Conservation (phyloP, 139 green algal species). For the Asterochloris sp. region DNA sequence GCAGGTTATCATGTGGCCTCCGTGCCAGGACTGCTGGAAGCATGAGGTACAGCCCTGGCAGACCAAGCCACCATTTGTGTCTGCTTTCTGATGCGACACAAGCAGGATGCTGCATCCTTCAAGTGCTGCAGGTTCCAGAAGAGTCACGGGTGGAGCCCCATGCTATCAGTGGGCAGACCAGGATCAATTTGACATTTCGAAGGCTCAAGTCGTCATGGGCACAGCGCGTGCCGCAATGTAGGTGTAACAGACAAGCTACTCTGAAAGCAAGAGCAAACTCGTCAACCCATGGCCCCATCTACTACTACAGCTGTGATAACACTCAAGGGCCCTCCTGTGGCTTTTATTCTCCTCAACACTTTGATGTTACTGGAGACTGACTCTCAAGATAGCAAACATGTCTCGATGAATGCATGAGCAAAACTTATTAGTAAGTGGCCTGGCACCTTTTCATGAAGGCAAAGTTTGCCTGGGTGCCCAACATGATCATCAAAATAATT, state of each 20-base stretch:
- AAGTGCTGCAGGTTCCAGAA: constrained; percentile 18
- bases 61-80: too few species aligned
- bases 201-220: constrained; percentile 15
- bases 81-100: too few species aligned
- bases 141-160: background rate
- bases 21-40: constrained; percentile 31
- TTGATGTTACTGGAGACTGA: background rate
- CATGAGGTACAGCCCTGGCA: constrained; percentile 19
- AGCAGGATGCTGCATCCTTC: too few species aligned
- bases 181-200: constrained; percentile 37
- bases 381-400: background rate
- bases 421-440: too few species aligned
- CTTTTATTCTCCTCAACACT: constrained; percentile 9
- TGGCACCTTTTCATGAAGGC: too few species aligned
- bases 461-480: too few species aligned
- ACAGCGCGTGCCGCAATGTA: constrained; percentile 15
- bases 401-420: too few species aligned
- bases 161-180: constrained; percentile 2
- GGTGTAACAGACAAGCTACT: constrained; percentile 18
- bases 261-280: background rate
- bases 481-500: too few species aligned
- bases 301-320: constrained; percentile 20
- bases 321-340: constrained; percentile 8
- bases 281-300: background rate
- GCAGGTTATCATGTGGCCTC: constrained; percentile 29